These are phyloP conservation scores for Verticillium nubilum DNA, from an alignment of 2,329 filamentous ascomycete species.

Conservation along the genomic window DNA sequence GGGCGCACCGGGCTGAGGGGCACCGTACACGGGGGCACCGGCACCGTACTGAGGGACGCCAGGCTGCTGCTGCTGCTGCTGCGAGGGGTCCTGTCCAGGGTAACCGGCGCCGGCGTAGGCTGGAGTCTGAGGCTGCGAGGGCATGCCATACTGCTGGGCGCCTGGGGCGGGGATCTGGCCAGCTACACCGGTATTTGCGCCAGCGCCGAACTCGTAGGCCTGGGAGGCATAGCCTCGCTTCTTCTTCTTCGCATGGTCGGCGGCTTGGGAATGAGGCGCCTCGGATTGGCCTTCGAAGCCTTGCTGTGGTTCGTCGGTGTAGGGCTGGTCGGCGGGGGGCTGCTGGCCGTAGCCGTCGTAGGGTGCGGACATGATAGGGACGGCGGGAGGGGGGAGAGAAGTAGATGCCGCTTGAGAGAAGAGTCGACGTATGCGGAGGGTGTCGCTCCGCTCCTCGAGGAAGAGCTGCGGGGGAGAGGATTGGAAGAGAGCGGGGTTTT, in stretches of 20 bases:
- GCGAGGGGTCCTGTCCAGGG: slow-evolving; percentile 38
- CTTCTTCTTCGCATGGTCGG: slow-evolving; percentile 66
- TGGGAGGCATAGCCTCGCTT: slow-evolving; percentile 92
- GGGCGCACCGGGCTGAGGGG: slow-evolving; percentile 37
- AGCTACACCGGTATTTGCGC: slow-evolving; percentile 65
- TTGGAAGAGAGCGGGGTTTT: neutral
- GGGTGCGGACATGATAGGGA: slow-evolving; percentile 48
- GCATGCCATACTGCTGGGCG: slow-evolving; percentile 44
- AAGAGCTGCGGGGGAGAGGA: neutral
- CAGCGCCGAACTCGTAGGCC: slow-evolving; percentile 86
- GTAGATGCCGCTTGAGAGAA: slow-evolving; percentile 4
- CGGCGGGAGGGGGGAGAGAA: slow-evolving; percentile 14
- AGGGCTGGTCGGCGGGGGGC: slow-evolving; percentile 35
- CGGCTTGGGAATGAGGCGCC: slow-evolving; percentile 21
- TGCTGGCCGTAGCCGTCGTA: slow-evolving; percentile 50
- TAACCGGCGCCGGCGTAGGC: slow-evolving; percentile 47
- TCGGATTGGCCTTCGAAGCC: slow-evolving; percentile 31
- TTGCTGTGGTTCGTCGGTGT: slow-evolving; percentile 29
- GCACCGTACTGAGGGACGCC: slow-evolving; percentile 19
- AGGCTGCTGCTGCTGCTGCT: slow-evolving; percentile 34
- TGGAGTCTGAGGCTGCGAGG: slow-evolving; percentile 29
- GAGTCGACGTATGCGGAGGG: slow-evolving; percentile 1
- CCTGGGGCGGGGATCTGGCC: slow-evolving; percentile 33
- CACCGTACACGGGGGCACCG: slow-evolving; percentile 33
- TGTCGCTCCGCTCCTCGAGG: neutral